Conservation (phyloP, 805 yeast genomes). For the Starmerella etchellsii region DNA sequence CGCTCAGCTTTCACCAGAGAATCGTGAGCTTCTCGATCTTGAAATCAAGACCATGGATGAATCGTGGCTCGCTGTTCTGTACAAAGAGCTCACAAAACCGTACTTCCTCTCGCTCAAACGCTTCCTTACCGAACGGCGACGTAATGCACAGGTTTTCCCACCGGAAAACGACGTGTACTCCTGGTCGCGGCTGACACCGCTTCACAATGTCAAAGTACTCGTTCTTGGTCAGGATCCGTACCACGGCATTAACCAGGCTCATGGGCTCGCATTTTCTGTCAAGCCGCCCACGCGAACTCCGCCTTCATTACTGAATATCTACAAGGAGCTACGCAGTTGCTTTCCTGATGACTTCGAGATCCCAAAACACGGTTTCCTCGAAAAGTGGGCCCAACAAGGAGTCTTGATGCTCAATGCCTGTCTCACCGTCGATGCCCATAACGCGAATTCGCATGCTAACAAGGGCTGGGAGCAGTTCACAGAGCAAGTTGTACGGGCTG, state of each 20-base stretch:
- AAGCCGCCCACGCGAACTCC: slow-evolving; percentile 76
- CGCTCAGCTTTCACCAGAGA: slow-evolving; percentile 35
- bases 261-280: slow-evolving; percentile 90
- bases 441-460: slow-evolving; percentile 82
- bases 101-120: slow-evolving; percentile 64
- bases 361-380: slow-evolving; percentile 57
- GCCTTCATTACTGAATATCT: slow-evolving; percentile 76
- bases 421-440: slow-evolving; percentile 82
- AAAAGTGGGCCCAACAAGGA: slow-evolving; percentile 79
- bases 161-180: slow-evolving; percentile 67
- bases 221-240: slow-evolving; percentile 95
- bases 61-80: slow-evolving; percentile 64
- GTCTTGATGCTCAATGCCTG: slow-evolving; percentile 79
- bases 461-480: slow-evolving; percentile 92
- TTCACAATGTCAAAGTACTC: slow-evolving; percentile 58
- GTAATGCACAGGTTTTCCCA: slow-evolving; percentile 54
- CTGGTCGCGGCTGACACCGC: slow-evolving; percentile 80
- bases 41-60: slow-evolving; percentile 63
- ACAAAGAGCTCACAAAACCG: slow-evolving; percentile 66
- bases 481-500: slow-evolving; percentile 48
- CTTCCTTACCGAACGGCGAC: slow-evolving; percentile 41
- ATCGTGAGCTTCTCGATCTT: slow-evolving; percentile 39
- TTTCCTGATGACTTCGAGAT: slow-evolving; percentile 52
- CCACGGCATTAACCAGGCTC: slow-evolving; percentile 87
- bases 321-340: slow-evolving; percentile 54